phyloP scores from a whole-genome alignment of 306 rosid genomes.

The Mimosa pudica region DNA sequence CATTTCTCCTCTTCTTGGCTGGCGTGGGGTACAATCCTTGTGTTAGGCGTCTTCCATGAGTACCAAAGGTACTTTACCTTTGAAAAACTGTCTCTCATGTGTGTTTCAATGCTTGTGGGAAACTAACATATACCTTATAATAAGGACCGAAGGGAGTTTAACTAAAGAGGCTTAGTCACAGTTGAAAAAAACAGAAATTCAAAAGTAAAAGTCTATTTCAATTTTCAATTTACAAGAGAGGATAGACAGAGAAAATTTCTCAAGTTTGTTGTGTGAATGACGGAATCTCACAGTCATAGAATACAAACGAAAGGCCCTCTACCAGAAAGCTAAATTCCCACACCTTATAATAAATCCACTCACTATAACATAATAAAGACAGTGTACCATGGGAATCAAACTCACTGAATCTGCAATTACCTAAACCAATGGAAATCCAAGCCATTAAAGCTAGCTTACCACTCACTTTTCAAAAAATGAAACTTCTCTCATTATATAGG shows the following conservation, averaged over 20 bases:
- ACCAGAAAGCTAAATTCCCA: not conserved
- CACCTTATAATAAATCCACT: not conserved
- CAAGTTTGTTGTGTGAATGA: not conserved
- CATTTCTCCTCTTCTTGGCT: too few relatives aligned
- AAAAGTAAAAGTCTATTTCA: constrained; percentile 11
- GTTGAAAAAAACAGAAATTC: not conserved
- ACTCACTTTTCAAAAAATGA: not conserved
- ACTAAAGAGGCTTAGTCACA: not conserved
- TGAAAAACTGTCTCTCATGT: too few relatives aligned
- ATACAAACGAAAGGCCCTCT: not conserved
- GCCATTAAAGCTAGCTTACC: not conserved
- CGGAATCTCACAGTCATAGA: constrained; percentile 6
- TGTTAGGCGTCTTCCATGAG: too few relatives aligned
- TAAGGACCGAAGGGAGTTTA: too few relatives aligned
- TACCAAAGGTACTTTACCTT: too few relatives aligned
- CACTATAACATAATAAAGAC: not conserved
- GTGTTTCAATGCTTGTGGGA: too few relatives aligned
- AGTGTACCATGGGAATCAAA: constrained; percentile 30
- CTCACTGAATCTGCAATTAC: not conserved
- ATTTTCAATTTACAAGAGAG: too few relatives aligned
- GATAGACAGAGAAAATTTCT: constrained; percentile 12
- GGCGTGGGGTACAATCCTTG: too few relatives aligned
- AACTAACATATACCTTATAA: too few relatives aligned
- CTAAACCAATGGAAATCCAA: not conserved
- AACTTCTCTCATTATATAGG: not conserved